A percentile compares a stretch with the other conserved stretches of the same genome.
These are phyloP conservation scores for Monilinia vaccinii-corymbosi DNA, from an alignment of 2,329 filamentous ascomycete genomes.

Conservation along the genomic window DNA sequence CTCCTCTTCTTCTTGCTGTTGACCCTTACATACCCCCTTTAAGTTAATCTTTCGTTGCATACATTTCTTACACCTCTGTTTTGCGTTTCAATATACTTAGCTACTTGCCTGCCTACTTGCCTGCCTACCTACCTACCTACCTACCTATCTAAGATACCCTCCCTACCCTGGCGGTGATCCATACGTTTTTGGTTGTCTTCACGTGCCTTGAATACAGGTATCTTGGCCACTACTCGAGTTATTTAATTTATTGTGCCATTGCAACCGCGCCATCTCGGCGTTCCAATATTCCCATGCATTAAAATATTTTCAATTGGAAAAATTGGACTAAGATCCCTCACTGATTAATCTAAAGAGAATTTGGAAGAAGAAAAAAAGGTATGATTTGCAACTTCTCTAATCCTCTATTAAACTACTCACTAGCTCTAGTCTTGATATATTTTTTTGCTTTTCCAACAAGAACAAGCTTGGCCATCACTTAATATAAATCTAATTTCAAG, in stretches of 20 bases:
- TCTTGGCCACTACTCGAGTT: conserved; percentile 22
- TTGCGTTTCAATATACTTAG: neutral
- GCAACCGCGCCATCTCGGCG: conserved; percentile 6
- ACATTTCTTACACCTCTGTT: conserved; percentile 12
- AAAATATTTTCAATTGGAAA: conserved; percentile 9
- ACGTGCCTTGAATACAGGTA: conserved; percentile 18
- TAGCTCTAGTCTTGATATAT: neutral
- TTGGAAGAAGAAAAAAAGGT: neutral
- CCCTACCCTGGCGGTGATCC: conserved; percentile 25
- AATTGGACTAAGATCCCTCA: neutral
- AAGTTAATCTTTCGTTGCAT: neutral
- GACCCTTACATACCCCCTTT: neutral
- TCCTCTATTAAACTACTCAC: neutral
- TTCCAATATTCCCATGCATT: conserved; percentile 8
- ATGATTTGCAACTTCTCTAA: neutral
- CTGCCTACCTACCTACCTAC: neutral
- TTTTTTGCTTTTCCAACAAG: neutral
- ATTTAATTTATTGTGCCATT: conserved; percentile 15
- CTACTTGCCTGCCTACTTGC: neutral
- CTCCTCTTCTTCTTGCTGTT: conserved; percentile 15
- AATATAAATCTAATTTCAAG: conserved; percentile 19
- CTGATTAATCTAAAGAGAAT: neutral
- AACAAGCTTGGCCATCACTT: neutral
- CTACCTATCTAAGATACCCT: conserved; percentile 7
- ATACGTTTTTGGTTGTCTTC: conserved; percentile 16